phyloP scores from a whole-genome alignment of 441 rosid species.

The Omphalea diandra region DNA sequence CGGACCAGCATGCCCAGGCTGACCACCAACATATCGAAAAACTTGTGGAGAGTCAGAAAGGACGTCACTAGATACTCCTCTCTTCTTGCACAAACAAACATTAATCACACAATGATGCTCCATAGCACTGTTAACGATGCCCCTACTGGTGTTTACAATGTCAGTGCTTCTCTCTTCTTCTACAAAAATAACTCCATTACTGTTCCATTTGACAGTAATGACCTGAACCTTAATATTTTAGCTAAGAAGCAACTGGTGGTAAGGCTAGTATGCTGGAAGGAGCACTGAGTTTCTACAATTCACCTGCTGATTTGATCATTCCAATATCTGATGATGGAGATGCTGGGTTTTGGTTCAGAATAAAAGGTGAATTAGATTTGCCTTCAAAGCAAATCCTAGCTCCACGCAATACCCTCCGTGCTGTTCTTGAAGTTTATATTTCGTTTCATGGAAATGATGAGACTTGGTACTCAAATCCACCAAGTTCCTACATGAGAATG shows the following conservation, averaged over 20 bases:
- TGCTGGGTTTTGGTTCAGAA: background rate
- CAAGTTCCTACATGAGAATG: slow-evolving; percentile 3
- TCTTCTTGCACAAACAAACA: background rate
- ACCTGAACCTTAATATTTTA: background rate
- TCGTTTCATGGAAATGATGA: slow-evolving; percentile 7
- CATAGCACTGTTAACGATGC: background rate
- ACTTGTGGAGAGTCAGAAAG: slow-evolving; percentile 4
- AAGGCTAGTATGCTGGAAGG: background rate
- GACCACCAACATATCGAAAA: background rate
- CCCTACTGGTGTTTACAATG: background rate
- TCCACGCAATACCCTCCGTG: background rate
- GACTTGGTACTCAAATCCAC: background rate
- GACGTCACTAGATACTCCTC: slow-evolving; percentile 11
- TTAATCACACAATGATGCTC: slow-evolving; percentile 1
- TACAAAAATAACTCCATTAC: background rate
- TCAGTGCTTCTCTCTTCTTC: background rate
- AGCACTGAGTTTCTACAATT: background rate
- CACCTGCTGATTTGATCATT: slow-evolving; percentile 7
- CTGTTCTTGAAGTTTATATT: slow-evolving; percentile 14
- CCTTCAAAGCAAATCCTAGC: slow-evolving; percentile 1
- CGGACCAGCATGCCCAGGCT: slow-evolving; percentile 1
- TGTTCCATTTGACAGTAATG: background rate
- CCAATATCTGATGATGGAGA: background rate
- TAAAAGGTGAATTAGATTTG: background rate
- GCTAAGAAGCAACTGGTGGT: background rate